These are phyloP conservation scores for Cicer yamashitae DNA, from an alignment of 306 rosid genomes.

Conservation along the genomic window DNA sequence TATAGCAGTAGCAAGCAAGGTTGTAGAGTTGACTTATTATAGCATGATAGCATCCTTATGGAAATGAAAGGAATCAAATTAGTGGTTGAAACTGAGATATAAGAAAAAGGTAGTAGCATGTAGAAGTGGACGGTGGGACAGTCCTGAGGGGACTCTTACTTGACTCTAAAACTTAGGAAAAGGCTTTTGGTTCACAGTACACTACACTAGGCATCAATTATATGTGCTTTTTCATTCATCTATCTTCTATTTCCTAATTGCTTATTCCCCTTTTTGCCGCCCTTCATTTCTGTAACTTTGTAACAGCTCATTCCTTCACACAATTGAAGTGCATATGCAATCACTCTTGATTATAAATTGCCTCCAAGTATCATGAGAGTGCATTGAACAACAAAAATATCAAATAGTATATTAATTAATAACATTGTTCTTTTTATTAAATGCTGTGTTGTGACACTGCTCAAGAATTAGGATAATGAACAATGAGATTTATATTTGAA, in stretches of 20 bases:
- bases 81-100: slow-evolving; percentile 43
- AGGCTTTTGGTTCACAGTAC: slow-evolving; percentile 32
- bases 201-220: slow-evolving; percentile 32
- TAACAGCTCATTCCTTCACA: slow-evolving; percentile 9
- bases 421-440: background rate
- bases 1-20: slow-evolving; percentile 9
- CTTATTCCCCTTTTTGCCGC: background rate
- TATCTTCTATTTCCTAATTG: background rate
- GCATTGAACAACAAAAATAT: background rate
- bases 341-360: background rate
- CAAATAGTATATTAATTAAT: background rate
- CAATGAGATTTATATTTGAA: slow-evolving; percentile 36
- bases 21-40: slow-evolving; percentile 52
- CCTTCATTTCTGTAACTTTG: slow-evolving; percentile 30
- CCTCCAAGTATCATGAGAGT: slow-evolving; percentile 1
- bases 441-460: slow-evolving; percentile 32
- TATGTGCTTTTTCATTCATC: background rate
- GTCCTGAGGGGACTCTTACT: slow-evolving; percentile 41
- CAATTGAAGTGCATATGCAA: background rate
- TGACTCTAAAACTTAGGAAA: slow-evolving; percentile 36
- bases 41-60: slow-evolving; percentile 24
- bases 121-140: slow-evolving; percentile 58
- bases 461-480: slow-evolving; percentile 33
- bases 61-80: slow-evolving; percentile 36
- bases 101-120: slow-evolving; percentile 2